Base-by-base conservation (phyloP, 257 asterid genomes). In the Jacaranda copaia region DNA sequence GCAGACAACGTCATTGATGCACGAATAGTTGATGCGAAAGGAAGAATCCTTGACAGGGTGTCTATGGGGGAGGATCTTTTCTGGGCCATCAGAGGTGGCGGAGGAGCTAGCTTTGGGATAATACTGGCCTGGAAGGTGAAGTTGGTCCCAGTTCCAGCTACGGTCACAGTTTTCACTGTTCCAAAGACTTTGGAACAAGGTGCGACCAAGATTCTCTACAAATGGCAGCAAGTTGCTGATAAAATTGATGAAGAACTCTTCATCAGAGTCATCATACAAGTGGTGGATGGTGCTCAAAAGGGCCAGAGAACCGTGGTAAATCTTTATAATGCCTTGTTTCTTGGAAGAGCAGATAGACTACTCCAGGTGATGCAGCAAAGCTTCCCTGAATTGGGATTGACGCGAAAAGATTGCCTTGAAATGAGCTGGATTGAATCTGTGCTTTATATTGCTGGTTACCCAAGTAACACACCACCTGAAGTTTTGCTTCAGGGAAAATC, bases 61-160 rank as follows among this genome's bases (percentile, higher is more conserved):
- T 69, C 87, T 7, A 89, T 89, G 95, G 95, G 92, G 4, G 88
- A 87, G 52, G 92, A 89, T 67, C 81, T 87, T 40, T 89, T 89
- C 73, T 89, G 95, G 95, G 95, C 95, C 3, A 77, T 89, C 68
- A 65, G 92, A 60, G 95, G 95, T 9, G 92, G 89, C 1, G 95
- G 92, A 9, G 95, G 92, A 20, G 92, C 82, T 18, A 86, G 88
- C 64, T 89, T 85, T 55, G 91, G 87, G 5, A 76, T 90, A 12
- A 78, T 90, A 40, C 89, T 90, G 8, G 82, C 96, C 4, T 89
- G 95, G 92, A 89, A 88, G 32, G 81, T 89, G 32, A 86, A 68
- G 40, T 77, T 89, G 0, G 95, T 89, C 0, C 85, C 83, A 2
- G 95, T 88, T 48, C 95, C 92, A 1, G 74, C 78, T 7, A 76